A percentile compares a stretch with the other conserved stretches of the same genome.
Conservation (phyloP, 305 asterid species). For the Solanum aculeatissimum region DNA sequence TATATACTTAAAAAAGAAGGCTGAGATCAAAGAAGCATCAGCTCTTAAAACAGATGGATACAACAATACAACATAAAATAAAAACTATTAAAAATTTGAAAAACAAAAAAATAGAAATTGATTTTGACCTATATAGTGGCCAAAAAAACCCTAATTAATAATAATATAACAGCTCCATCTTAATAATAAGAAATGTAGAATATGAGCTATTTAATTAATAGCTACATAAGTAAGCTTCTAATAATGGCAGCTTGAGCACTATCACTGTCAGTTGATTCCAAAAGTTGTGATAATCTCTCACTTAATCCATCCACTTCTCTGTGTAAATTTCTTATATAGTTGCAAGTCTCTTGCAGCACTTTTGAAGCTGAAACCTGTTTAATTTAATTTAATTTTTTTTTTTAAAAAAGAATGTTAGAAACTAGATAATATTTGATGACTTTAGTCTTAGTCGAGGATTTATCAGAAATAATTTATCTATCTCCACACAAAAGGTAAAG, state of each 20-base stretch:
- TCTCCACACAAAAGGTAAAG: background rate
- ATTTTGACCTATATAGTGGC: background rate
- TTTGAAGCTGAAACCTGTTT: conserved; percentile 68
- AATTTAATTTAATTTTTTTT: background rate
- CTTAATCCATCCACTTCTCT: conserved; percentile 80
- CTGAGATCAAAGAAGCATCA: background rate
- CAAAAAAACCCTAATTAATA: conserved; percentile 29
- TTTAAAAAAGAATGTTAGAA: background rate
- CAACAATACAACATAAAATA: background rate
- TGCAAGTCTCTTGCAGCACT: conserved; percentile 90
- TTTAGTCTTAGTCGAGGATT: background rate
- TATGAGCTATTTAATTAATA: background rate
- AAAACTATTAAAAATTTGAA: background rate
- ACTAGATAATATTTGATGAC: background rate
- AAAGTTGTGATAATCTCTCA: conserved; percentile 59
- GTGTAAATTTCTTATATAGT: conserved; percentile 78
- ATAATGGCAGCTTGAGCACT: conserved; percentile 83
- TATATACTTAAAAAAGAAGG: background rate
- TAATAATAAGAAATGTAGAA: conserved; percentile 5
- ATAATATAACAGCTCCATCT: background rate
- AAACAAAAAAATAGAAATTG: background rate
- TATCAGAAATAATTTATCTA: background rate
- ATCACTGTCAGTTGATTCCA: conserved; percentile 65
- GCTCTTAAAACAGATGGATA: background rate
- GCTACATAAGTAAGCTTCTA: conserved; percentile 67